Evolutionary conservation across 1,284 basidiomycete species (phyloP).

Genomic region (Microbotryum lychnidis-dioicae): DNA sequence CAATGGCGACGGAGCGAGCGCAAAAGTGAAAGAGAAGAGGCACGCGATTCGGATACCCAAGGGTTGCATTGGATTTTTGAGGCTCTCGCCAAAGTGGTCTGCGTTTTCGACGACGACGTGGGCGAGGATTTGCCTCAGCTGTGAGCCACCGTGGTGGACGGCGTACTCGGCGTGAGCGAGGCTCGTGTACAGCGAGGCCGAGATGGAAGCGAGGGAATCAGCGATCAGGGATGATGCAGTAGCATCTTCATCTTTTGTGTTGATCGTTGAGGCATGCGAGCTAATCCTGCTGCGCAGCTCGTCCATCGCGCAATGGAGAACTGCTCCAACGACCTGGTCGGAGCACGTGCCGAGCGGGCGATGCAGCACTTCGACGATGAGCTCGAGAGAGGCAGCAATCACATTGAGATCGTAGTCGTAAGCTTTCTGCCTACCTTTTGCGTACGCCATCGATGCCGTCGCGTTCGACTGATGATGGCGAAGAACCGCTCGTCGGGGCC

Average conservation of each 20-base stretch:
- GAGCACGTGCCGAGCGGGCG: background rate
- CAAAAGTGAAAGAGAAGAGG: background rate
- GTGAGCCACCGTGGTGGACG: background rate
- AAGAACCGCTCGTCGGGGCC: slow-evolving; percentile 7
- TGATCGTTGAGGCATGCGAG: background rate
- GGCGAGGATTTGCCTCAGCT: background rate
- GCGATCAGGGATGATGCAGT: slow-evolving; percentile 1
- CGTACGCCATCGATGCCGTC: background rate
- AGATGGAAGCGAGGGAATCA: too few species aligned
- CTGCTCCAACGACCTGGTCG: background rate
- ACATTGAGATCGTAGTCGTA: background rate
- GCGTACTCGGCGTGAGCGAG: slow-evolving; percentile 3
- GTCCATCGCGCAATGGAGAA: slow-evolving; percentile 1
- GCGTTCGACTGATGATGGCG: background rate
- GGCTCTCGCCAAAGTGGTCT: background rate
- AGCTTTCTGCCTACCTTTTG: slow-evolving; percentile 13
- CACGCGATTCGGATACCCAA: background rate
- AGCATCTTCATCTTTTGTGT: background rate
- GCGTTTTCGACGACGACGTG: background rate
- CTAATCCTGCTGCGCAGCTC: background rate
- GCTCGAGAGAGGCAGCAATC: slow-evolving; percentile 3
- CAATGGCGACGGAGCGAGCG: background rate
- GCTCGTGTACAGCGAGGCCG: too few species aligned
- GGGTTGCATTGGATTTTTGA: background rate
- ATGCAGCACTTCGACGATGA: background rate